These are phyloP conservation scores for Nakazawaea wyomingensis DNA, from an alignment of 805 yeast species.

Conservation along the genomic window DNA sequence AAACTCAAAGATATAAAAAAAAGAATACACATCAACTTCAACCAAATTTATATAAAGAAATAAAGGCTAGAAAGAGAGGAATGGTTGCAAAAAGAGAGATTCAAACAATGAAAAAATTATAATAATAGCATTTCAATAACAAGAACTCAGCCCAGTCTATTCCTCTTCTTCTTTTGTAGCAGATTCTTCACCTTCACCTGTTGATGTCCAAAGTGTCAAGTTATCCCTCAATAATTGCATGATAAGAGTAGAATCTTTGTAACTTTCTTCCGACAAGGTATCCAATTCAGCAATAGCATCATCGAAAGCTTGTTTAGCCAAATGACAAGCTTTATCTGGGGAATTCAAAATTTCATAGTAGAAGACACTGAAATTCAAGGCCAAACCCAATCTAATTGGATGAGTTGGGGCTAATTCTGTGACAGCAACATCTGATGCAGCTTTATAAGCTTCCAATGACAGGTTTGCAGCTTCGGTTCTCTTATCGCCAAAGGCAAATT, in stretches of 20 bases:
- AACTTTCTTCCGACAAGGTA: constrained; percentile 94
- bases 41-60: constrained; percentile 10
- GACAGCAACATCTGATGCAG: constrained; percentile 95
- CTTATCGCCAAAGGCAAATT: constrained; percentile 86
- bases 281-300: constrained; percentile 99
- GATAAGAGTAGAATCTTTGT: constrained; percentile 96
- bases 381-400: constrained; percentile 96
- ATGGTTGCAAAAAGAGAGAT: constrained; percentile 10
- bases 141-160: constrained; percentile 17
- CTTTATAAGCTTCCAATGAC: constrained; percentile 89
- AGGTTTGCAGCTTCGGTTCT: constrained; percentile 90
- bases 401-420: constrained; percentile 98
- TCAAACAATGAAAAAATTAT: constrained; percentile 16
- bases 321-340: constrained; percentile 97
- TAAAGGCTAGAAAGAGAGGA: constrained; percentile 8
- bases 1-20: constrained; percentile 7
- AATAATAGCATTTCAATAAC: constrained; percentile 5
- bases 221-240: constrained; percentile 99
- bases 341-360: constrained; percentile 97
- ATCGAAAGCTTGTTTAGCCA: constrained; percentile 98
- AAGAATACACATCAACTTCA: constrained; percentile 10
- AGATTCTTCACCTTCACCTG: constrained; percentile 54
- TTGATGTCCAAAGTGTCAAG: constrained; percentile 95
- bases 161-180: constrained; percentile 27
- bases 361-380: constrained; percentile 95